phyloP scores from a whole-genome alignment of 257 asterid genomes.

The Scutellaria galericulata region DNA sequence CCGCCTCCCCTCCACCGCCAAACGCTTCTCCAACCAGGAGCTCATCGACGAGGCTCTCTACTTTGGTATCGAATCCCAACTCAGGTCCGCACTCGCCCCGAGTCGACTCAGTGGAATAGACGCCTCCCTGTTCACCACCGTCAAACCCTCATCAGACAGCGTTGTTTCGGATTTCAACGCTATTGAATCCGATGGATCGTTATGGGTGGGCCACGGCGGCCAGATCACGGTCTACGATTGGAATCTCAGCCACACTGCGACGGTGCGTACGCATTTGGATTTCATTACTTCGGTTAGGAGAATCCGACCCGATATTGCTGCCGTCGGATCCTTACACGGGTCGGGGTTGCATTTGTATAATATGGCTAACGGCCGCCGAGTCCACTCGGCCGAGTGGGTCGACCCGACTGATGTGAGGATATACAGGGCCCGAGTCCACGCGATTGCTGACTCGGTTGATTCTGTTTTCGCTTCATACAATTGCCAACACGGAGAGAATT shows the following conservation, averaged over 20 bases:
- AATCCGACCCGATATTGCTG: slow-evolving; percentile 62
- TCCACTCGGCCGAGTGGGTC: slow-evolving; percentile 75
- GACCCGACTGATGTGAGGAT: slow-evolving; percentile 88
- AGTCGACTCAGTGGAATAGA: slow-evolving; percentile 67
- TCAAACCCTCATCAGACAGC: slow-evolving; percentile 70
- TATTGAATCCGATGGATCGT: slow-evolving; percentile 73
- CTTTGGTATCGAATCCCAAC: slow-evolving; percentile 82
- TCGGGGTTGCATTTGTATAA: slow-evolving; percentile 79
- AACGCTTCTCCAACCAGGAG: slow-evolving; percentile 76
- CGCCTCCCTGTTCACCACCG: slow-evolving; percentile 53
- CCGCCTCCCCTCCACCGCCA: slow-evolving; percentile 87
- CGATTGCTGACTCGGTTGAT: slow-evolving; percentile 60
- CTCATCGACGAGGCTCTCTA: slow-evolving; percentile 83
- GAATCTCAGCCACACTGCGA: slow-evolving; percentile 67
- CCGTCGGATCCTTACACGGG: slow-evolving; percentile 60
- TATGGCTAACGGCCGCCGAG: slow-evolving; percentile 69
- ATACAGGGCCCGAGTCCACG: slow-evolving; percentile 78
- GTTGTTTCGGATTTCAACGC: slow-evolving; percentile 78
- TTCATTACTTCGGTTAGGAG: slow-evolving; percentile 51
- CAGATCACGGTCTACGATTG: slow-evolving; percentile 89
- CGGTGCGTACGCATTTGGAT: slow-evolving; percentile 85
- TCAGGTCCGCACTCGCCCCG: slow-evolving; percentile 81
- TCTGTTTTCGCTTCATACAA: slow-evolving; percentile 73
- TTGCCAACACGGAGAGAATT: slow-evolving; percentile 83
- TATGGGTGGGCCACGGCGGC: slow-evolving; percentile 92